phyloP scores from a whole-genome alignment of 208 protist species.

The Leishmania tarentolae region DNA sequence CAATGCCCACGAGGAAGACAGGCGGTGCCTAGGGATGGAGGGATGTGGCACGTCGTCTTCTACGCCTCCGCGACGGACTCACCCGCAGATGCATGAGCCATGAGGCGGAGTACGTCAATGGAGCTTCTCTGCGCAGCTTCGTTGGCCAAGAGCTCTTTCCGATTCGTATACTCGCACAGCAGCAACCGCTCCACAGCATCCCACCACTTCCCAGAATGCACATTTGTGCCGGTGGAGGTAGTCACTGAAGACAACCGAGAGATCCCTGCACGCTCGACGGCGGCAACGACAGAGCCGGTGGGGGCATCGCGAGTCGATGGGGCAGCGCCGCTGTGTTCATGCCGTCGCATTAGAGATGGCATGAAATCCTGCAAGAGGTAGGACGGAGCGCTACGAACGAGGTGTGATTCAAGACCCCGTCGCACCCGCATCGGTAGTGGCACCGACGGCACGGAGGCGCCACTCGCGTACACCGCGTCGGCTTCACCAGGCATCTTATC shows the following conservation, averaged over 20 bases:
- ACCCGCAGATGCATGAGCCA: neutral
- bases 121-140: slow-evolving; percentile 33
- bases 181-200: slow-evolving; percentile 61
- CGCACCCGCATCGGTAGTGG: neutral
- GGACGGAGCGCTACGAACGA: neutral
- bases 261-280: neutral
- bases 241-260: neutral
- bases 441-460: neutral
- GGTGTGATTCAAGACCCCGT: slow-evolving; percentile 1
- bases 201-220: slow-evolving; percentile 17
- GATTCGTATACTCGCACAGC: slow-evolving; percentile 43
- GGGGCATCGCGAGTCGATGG: neutral
- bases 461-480: neutral
- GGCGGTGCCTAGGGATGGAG: too few relatives aligned
- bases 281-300: neutral
- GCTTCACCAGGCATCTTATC: neutral
- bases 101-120: slow-evolving; percentile 13
- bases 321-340: neutral
- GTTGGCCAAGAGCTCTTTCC: slow-evolving; percentile 21
- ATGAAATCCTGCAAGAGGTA: slow-evolving; percentile 9
- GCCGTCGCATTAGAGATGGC: neutral
- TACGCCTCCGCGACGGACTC: neutral
- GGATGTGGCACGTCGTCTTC: neutral
- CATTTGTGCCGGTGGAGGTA: neutral
- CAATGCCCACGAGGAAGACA: neutral